phyloP scores from a whole-genome alignment of 768 basidiomycete genomes.

The Calocera viscosa region DNA sequence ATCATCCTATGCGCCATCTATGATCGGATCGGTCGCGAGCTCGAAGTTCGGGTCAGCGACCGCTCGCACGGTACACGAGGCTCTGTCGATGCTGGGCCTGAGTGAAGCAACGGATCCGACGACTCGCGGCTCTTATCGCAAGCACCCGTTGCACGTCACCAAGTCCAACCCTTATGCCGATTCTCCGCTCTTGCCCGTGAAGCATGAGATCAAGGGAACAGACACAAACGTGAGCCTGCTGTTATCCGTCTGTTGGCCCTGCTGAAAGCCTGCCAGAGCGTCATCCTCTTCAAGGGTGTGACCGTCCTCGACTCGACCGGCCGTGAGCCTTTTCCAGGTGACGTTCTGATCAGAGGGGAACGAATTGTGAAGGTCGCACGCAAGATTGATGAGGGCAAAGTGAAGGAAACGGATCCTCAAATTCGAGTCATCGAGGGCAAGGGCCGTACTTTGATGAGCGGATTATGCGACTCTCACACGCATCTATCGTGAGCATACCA shows the following conservation, averaged over 20 bases:
- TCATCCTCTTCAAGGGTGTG: constrained; percentile 18
- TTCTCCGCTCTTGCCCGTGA: background rate
- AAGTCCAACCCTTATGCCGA: background rate
- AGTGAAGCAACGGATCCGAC: background rate
- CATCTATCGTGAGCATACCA: constrained; percentile 17
- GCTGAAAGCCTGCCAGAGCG: background rate
- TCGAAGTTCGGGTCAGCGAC: background rate
- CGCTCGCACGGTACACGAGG: background rate
- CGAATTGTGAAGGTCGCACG: constrained; percentile 26
- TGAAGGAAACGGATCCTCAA: background rate
- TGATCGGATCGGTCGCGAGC: background rate
- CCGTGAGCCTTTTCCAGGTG: constrained; percentile 25
- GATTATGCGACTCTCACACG: constrained; percentile 29
- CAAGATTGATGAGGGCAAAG: background rate
- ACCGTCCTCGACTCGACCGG: constrained; percentile 31
- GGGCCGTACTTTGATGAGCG: constrained; percentile 30
- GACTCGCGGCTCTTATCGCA: background rate
- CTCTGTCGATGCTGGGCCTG: background rate
- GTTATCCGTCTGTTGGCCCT: background rate
- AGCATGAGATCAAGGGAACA: background rate
- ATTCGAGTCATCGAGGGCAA: constrained; percentile 24
- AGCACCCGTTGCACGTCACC: background rate
- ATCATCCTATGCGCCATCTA: background rate
- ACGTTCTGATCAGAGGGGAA: constrained; percentile 27
- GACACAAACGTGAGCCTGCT: background rate